Percentiles rank a stretch among this genome's conserved stretches.
These are phyloP conservation scores for Ilex paraguariensis DNA, from an alignment of 305 asterid species.

Conservation along the genomic window DNA sequence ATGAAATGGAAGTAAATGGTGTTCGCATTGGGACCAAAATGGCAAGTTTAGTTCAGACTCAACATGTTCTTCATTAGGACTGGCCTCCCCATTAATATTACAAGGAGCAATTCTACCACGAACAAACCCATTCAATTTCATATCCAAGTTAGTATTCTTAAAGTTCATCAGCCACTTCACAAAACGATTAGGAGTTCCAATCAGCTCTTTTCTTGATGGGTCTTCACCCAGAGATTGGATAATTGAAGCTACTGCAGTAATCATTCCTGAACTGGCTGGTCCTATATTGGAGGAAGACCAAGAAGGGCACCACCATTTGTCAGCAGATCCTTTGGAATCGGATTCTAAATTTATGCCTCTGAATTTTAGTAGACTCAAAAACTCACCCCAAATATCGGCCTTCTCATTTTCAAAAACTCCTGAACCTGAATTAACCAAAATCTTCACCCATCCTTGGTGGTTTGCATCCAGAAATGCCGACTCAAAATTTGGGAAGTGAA, in stretches of 20 bases:
- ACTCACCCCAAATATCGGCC: constrained; percentile 65
- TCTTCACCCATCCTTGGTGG: constrained; percentile 48
- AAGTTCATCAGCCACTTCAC: constrained; percentile 79
- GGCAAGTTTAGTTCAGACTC: constrained; percentile 58
- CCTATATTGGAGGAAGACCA: constrained; percentile 24
- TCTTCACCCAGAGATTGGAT: constrained; percentile 71
- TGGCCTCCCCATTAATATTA: constrained; percentile 23
- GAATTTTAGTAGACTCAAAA: constrained; percentile 62
- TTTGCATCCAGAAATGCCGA: constrained; percentile 15
- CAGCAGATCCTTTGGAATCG: constrained; percentile 5
- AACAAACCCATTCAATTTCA: constrained; percentile 48
- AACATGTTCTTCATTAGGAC: constrained; percentile 26
- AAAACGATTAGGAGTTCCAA: constrained; percentile 69
- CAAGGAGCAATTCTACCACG: constrained; percentile 27
- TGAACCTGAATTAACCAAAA: constrained; percentile 51
- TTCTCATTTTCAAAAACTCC: constrained; percentile 61
- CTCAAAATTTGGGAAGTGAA: constrained; percentile 34
- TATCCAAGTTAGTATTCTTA: constrained; percentile 42
- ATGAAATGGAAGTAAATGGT: constrained; percentile 89
- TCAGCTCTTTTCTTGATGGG: constrained; percentile 69
- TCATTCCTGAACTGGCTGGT: constrained; percentile 39
- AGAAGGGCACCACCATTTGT: constrained; percentile 69
- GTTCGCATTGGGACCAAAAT: constrained; percentile 91
- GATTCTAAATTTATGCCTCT: constrained; percentile 31
- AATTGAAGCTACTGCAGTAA: constrained; percentile 34